A percentile compares a stretch with the other conserved stretches of the same genome.
phyloP scores from a whole-genome alignment of 2,329 filamentous ascomycete genomes.

The Diaporthe destruens region DNA sequence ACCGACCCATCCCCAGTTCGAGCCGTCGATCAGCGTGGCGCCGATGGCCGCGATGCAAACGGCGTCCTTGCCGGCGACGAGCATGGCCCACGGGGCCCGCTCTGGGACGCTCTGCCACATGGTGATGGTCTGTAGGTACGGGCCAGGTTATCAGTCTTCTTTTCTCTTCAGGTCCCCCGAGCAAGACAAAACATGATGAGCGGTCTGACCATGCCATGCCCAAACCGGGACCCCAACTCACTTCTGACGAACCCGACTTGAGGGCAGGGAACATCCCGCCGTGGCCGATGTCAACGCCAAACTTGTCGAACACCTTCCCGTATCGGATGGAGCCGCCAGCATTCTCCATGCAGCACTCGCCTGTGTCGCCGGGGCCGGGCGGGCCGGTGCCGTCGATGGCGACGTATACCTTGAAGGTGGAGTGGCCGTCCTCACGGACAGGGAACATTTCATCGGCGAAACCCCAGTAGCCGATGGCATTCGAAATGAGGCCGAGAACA shows the following conservation, averaged over 20 bases:
- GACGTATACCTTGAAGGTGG: constrained; percentile 12
- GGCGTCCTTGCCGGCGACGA: neutral
- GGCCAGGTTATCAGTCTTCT: neutral
- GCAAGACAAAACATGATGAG: neutral
- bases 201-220: no score
- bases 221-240: neutral
- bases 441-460: constrained; percentile 14
- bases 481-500: neutral
- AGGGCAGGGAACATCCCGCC: neutral
- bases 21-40: neutral
- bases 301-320: neutral
- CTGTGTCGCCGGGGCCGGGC: neutral
- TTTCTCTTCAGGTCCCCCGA: neutral
- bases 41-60: constrained; percentile 17
- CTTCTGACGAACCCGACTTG: neutral
- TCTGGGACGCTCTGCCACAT: neutral
- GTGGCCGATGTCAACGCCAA: neutral
- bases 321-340: neutral
- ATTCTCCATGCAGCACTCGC: neutral
- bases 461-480: neutral
- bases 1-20: constrained; percentile 4
- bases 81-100: neutral
- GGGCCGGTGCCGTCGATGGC: neutral
- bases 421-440: neutral
- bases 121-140: neutral